Base-by-base conservation (phyloP, 441 rosid genomes). In the Aleurites moluccanus region DNA sequence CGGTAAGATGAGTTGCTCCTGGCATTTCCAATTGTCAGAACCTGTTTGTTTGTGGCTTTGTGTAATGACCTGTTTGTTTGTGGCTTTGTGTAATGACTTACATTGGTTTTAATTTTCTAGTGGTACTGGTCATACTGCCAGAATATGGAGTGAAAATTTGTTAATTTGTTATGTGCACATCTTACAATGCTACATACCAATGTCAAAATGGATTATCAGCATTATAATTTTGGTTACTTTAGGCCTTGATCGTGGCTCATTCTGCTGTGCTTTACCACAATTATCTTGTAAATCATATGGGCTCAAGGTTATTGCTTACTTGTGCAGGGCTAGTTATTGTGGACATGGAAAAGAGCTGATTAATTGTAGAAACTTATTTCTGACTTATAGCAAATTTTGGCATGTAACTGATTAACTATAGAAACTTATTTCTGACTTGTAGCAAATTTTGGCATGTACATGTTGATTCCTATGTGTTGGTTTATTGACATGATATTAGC, bases 1-100 rank as follows among this genome's bases (percentile, higher is more conserved):
- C 82, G 69, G 90, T 94, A 75, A 85, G 91, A 84, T 78, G 67
- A 75, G 55, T 77, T 70, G 61, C 60, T 50, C 44, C 16, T 63
- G 11, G 50, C 18, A 65, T 59, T 73, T 25, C 45, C 25, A 67
- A 62, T 62, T 64, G 44, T 50, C 72, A 20, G 7, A 53, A 27
- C 35, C 28, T 67, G 38, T 27, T 40, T 69, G 53, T 30, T 75
- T 49, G 40, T 2, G 40, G 0, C 5, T 35, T 35, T 35, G 15
- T 40, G 33, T 44, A 38, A 13, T 67, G n/a, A 45, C 23, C 28
- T 67, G 38, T 27, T 40, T 69, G 53, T 30, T 75, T 49, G 40
- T 2, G 40, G 0, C 5, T 35, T 35, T 35, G 15, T 40, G 33
- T 44, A 38, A 13, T 67, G n/a, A 45, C 23, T 59, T 72, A 61